These are phyloP conservation scores for Quercus cerris DNA, from an alignment of 306 rosid species.

Conservation along the genomic window DNA sequence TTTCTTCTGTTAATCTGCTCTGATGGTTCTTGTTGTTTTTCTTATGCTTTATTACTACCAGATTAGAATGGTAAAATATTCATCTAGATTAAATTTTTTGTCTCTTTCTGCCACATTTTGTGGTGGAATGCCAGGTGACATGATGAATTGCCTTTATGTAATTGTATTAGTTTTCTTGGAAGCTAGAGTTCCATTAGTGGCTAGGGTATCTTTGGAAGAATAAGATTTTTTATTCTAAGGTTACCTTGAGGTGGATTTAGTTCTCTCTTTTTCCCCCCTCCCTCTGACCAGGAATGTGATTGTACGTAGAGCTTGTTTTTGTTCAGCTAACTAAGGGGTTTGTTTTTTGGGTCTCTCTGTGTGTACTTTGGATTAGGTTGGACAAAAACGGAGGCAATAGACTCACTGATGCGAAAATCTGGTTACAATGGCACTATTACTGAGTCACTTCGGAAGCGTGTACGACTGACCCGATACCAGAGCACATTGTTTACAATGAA, in stretches of 20 bases:
- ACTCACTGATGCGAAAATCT: constrained; percentile 87
- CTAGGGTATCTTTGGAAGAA: background rate
- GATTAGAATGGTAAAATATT: background rate
- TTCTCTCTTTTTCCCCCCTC: background rate
- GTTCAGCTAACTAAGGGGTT: background rate
- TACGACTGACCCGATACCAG: constrained; percentile 81
- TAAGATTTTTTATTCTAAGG: background rate
- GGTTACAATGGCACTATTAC: constrained; percentile 72
- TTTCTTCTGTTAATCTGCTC: background rate
- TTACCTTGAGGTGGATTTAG: background rate
- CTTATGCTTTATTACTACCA: background rate
- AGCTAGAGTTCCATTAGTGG: background rate
- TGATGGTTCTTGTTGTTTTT: background rate
- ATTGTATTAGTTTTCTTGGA: background rate
- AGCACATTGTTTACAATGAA: constrained; percentile 81
- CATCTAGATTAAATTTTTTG: background rate
- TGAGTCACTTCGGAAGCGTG: constrained; percentile 52
- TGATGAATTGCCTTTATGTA: background rate
- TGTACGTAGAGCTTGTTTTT: background rate
- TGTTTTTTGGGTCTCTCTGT: background rate
- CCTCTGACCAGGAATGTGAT: too few relatives aligned
- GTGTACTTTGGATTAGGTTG: constrained; percentile 61
- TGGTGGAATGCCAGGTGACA: background rate
- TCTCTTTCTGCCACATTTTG: background rate
- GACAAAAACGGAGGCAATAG: constrained; percentile 80